Evolutionary conservation across 495 filamentous ascomycete genomes (phyloP).

Genomic region (Penicillium soppii): DNA sequence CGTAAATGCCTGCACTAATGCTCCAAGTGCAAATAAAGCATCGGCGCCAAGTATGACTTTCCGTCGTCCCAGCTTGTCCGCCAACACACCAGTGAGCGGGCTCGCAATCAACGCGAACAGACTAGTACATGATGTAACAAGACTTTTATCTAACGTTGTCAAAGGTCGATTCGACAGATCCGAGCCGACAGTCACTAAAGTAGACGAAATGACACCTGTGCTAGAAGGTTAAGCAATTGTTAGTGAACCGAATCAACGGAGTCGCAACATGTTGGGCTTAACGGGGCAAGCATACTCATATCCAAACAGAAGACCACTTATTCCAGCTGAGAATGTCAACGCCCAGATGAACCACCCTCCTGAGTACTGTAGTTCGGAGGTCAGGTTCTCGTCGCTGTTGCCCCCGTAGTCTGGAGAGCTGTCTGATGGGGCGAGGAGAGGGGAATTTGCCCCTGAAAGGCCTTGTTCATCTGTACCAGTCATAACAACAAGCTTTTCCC

Average conservation of each 20-base stretch:
- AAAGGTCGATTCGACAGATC: conserved; percentile 69
- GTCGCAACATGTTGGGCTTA: neutral
- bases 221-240: conserved; percentile 39
- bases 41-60: conserved; percentile 79
- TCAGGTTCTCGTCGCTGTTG: conserved; percentile 9
- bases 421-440: conserved; percentile 28
- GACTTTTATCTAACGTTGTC: conserved; percentile 74
- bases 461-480: conserved; percentile 22
- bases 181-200: conserved; percentile 73
- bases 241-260: conserved; percentile 8
- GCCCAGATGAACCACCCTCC: conserved; percentile 63
- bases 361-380: conserved; percentile 19
- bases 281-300: conserved; percentile 57
- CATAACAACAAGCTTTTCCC: conserved; percentile 23
- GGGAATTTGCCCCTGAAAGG: conserved; percentile 22
- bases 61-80: conserved; percentile 73
- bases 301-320: conserved; percentile 85
- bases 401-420: conserved; percentile 9
- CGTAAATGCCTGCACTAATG: conserved; percentile 67
- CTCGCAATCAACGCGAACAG: conserved; percentile 75
- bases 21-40: conserved; percentile 71
- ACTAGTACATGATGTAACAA: conserved; percentile 81
- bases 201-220: conserved; percentile 89
- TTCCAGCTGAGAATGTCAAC: conserved; percentile 76
- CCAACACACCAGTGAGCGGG: conserved; percentile 72